These are phyloP conservation scores for Zygosaccharomyces bisporus DNA, from an alignment of 805 yeast genomes.

Conservation along the genomic window DNA sequence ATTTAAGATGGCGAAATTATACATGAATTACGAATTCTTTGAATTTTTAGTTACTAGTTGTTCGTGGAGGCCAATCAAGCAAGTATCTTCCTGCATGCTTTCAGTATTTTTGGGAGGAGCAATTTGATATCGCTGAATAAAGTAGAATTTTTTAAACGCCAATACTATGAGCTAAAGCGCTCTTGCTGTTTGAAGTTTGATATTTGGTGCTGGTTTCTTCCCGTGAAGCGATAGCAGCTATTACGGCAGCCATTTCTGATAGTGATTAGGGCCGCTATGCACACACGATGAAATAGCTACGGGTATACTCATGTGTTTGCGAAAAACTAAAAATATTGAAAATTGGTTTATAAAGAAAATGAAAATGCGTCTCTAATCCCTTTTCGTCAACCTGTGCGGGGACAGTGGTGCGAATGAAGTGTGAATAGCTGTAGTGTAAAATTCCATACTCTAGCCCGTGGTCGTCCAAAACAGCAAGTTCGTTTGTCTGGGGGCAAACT, in stretches of 20 bases:
- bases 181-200: not conserved
- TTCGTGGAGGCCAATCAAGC: not conserved
- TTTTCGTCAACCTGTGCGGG: not conserved
- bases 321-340: not conserved
- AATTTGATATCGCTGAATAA: not conserved
- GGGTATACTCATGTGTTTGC: not conserved
- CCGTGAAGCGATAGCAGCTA: not conserved
- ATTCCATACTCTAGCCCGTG: not conserved
- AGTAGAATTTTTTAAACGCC: not conserved
- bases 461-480: not conserved
- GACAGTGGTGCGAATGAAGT: not conserved
- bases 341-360: not conserved
- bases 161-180: not conserved
- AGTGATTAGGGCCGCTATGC: not conserved
- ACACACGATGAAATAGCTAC: not conserved
- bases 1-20: not conserved
- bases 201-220: not conserved
- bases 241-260: not conserved
- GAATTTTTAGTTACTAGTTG: not conserved
- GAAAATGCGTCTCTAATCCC: not conserved
- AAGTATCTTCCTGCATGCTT: not conserved
- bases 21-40: not conserved
- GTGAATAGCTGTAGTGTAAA: not conserved
- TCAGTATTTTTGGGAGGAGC: not conserved
- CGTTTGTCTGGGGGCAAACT: not conserved